A percentile compares a stretch with the other conserved stretches of the same genome.
Conservation (phyloP, 805 yeast genomes). For the Saccharomycopsis sp. region DNA sequence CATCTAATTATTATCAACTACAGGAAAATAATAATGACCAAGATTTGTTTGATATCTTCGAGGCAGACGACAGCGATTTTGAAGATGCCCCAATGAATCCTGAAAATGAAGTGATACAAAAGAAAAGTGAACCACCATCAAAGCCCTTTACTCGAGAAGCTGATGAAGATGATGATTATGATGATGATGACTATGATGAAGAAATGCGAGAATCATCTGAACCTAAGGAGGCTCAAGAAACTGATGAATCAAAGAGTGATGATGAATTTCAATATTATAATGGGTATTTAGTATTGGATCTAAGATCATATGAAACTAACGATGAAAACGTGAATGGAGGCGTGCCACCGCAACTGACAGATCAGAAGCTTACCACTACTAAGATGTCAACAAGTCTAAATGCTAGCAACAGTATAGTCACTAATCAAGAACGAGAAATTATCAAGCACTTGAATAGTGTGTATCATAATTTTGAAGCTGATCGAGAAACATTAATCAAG, state of each 20-base stretch:
- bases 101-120: background rate
- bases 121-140: constrained; percentile 5
- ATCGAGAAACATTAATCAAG: constrained; percentile 64
- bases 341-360: background rate
- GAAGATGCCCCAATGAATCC: constrained; percentile 17
- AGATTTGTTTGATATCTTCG: constrained; percentile 11
- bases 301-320: background rate
- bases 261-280: constrained; percentile 3
- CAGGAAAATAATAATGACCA: background rate
- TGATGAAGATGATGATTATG: constrained; percentile 17
- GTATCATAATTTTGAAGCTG: constrained; percentile 72
- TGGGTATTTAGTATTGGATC: constrained; percentile 6
- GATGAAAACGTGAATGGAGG: background rate
- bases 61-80: constrained; percentile 20
- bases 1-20: constrained; percentile 12
- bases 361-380: constrained; percentile 6
- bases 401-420: constrained; percentile 12
- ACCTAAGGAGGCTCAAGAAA: background rate
- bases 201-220: constrained; percentile 2
- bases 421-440: constrained; percentile 25
- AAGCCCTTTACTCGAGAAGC: constrained; percentile 3
- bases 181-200: constrained; percentile 21
- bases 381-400: constrained; percentile 20
- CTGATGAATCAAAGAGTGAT: constrained; percentile 2
- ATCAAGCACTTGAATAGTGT: constrained; percentile 62